Evolutionary conservation across 768 basidiomycete genomes (phyloP).

Genomic region (Xerocomus spinulosus): DNA sequence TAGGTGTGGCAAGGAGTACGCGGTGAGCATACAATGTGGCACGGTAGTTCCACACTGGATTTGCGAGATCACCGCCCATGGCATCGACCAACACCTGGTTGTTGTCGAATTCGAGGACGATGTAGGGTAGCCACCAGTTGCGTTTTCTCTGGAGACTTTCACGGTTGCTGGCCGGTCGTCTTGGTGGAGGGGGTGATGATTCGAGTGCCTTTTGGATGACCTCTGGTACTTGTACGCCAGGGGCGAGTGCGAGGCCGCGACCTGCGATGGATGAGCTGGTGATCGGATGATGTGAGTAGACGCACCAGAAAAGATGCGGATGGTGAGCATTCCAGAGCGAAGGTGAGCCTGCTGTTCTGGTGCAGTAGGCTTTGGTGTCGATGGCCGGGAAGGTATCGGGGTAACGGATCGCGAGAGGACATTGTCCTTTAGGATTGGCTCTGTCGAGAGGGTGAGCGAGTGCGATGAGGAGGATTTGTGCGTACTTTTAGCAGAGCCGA

Average conservation of each 20-base stretch:
- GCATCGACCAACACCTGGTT: conserved; percentile 97
- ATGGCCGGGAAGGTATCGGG: conserved; percentile 77
- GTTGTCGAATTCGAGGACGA: conserved; percentile 97
- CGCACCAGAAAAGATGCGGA: conserved; percentile 90
- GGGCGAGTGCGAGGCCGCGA: conserved; percentile 75
- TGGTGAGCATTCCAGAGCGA: conserved; percentile 88
- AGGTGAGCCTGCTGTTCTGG: conserved; percentile 52
- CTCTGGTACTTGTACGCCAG: conserved; percentile 74
- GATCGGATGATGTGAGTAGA: conserved; percentile 15
- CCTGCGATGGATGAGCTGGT: conserved; percentile 38
- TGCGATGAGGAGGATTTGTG: conserved; percentile 6
- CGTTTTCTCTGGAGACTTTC: conserved; percentile 92
- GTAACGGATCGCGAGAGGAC: conserved; percentile 75
- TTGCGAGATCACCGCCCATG: conserved; percentile 85
- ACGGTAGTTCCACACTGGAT: conserved; percentile 93
- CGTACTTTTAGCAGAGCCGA: conserved; percentile 37
- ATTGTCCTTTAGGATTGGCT: conserved; percentile 63
- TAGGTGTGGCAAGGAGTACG: neutral
- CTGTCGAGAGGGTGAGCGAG: conserved; percentile 31
- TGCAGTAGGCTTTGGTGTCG: conserved; percentile 61
- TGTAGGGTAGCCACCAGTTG: conserved; percentile 92
- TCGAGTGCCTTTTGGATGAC: conserved; percentile 81
- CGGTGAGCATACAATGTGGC: conserved; percentile 78
- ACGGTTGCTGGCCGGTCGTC: conserved; percentile 65
- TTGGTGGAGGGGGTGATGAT: conserved; percentile 47